A percentile compares a stretch with the other conserved stretches of the same genome.
Conservation (phyloP, 2,329 filamentous ascomycete genomes). For the Fusarium buxicola region DNA sequence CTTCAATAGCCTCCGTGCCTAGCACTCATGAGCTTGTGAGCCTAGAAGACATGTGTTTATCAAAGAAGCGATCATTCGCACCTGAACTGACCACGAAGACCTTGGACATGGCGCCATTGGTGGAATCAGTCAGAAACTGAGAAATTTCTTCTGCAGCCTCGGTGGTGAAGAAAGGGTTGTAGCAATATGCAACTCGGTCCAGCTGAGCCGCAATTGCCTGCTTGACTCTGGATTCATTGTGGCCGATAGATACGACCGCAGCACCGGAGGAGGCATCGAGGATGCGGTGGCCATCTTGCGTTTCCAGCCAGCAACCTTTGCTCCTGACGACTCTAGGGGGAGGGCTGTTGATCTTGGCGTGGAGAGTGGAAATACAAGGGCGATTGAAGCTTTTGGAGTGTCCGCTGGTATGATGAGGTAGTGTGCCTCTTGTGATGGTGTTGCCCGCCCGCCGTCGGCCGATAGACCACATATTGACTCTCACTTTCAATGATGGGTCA, state of each 20-base stretch:
- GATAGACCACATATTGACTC: not conserved
- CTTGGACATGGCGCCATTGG: slow-evolving; percentile 22
- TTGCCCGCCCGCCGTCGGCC: not conserved
- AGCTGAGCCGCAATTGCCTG: slow-evolving; percentile 22
- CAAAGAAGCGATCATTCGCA: not conserved
- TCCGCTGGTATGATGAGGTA: not conserved
- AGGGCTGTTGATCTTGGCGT: slow-evolving; percentile 32
- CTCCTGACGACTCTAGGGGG: slow-evolving; percentile 26
- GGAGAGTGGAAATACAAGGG: slow-evolving; percentile 26
- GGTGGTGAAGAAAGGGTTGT: slow-evolving; percentile 33
- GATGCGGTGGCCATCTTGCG: slow-evolving; percentile 15
- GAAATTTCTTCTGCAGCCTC: slow-evolving; percentile 27
- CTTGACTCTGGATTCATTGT: slow-evolving; percentile 27
- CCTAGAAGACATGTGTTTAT: too few relatives aligned
- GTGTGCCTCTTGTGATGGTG: not conserved
- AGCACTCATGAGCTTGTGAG: too few relatives aligned
- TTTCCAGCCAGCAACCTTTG: slow-evolving; percentile 29
- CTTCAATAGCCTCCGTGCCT: slow-evolving; percentile 40
- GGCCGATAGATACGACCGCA: slow-evolving; percentile 33
- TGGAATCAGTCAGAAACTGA: slow-evolving; percentile 25
- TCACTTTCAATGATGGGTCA: too few relatives aligned
- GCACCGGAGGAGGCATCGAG: slow-evolving; percentile 35
- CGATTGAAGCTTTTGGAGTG: not conserved
- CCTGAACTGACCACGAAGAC: slow-evolving; percentile 33
- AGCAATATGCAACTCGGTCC: slow-evolving; percentile 28